Base-by-base conservation (phyloP, 2,329 filamentous ascomycete species). In the Graphium sp. region DNA sequence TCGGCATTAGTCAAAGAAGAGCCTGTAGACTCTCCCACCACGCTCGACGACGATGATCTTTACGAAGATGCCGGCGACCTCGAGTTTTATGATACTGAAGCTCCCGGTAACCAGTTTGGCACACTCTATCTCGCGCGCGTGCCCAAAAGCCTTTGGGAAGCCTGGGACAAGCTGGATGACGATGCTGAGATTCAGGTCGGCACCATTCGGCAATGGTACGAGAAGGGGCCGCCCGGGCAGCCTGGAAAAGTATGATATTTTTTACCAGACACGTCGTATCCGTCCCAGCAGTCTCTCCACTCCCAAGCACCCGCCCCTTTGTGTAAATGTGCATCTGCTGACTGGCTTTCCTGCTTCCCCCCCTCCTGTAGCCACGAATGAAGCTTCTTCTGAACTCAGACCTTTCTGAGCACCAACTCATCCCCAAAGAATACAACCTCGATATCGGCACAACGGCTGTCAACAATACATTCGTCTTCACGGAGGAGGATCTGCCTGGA, bases 351-450 rank as follows among this genome's bases (percentile, higher is more conserved):
- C 9, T 26, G n/a, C n/a, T n/a, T n/a, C n/a, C n/a, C n/a, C n/a
- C n/a, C n/a, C n/a, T 22, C 26, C 21, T 16, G 10, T 50, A 59
- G 46, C 49, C 54, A 34, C 58, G 58, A 33, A 52, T 65, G 36
- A 52, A 75, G 47, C 78, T 92, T 55, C 66, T 83, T 36, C 62
- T 93, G 24, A 59, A 64, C 41, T 62, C 62, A 14, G 62, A 72
- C 29, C 59, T 76, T 28, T 58, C 67, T 6, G 62, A 72, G 36
- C 83, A 92, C 46, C 66, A 76, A 39, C 56, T 64, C 5, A 62
- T 94, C n/a, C 84, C 85, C 8, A 82, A 82, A 44, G 83, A 92
- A 44, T 98, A 94, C 53, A 69, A 82, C 39, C 57, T 95, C 33
- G 74, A 83, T 26, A 62, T 83, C 26, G 74, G 53, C 31, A 59